Base-by-base conservation (phyloP, 805 yeast species). In the Suhomyces emberorum region DNA sequence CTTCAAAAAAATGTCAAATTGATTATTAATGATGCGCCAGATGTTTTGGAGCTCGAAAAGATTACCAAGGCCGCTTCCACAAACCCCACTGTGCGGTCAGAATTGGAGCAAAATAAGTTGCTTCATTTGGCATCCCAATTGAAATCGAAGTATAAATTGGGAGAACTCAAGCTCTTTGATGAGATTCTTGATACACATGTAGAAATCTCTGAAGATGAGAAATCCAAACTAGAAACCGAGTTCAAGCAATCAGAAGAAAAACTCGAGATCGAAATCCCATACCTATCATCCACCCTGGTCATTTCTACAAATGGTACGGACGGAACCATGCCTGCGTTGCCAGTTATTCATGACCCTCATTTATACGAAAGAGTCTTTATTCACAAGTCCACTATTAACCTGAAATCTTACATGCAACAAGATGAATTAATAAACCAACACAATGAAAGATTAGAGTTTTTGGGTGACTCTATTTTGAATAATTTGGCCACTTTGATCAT, bases 381-480 rank as follows among this genome's bases (percentile, higher is more conserved):
- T 18, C 97, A 91, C 57, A 80, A 81, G 47, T 88, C 96, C 0
- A 65, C 76, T 3, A 72, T 81, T 11, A 77, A 81, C 42, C 76
- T 75, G 44, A 74, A 76, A 42, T 56, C 75, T 4, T 77, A 76
- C 45, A 57, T 81, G 32, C 64, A 76, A n/a, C 76, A 72, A 33
- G 57, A 63, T 3, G 91, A 83, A 45, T 65, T 74, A 35, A 64
- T 83, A 17, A 64, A 70, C 34, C 65, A 80, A 2, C 89, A 87
- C 49, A 86, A 91, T 56, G 97, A 89, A 66, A 70, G 96, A 33
- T 65, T 88, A 15, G 98, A 91, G 63, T 91, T 88, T 53, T 64
- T 87, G 29, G 98, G 98, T 11, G 98, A 91, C 62, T 80, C 97
- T 1, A 75, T 88, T 15, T 63, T 91, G 41, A 84, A 86, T 52